phyloP scores from a whole-genome alignment of 768 basidiomycete genomes.

The Dictyophora rubrovolvata region DNA sequence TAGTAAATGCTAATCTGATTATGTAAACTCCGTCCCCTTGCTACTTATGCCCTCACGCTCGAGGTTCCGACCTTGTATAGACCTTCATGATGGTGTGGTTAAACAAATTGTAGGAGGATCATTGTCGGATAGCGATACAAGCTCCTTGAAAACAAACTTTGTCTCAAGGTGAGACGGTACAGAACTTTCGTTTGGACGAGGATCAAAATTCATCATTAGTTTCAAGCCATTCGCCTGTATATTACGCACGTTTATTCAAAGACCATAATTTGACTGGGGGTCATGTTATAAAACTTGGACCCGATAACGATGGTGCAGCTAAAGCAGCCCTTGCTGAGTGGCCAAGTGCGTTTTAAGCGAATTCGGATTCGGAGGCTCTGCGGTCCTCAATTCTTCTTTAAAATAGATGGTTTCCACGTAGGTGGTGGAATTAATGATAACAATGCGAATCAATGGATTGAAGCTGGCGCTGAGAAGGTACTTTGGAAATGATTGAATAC shows the following conservation, averaged over 20 bases:
- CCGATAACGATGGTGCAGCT: slow-evolving; percentile 84
- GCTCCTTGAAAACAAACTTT: slow-evolving; percentile 75
- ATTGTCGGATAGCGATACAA: slow-evolving; percentile 56
- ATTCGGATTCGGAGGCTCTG: neutral
- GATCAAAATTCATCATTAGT: slow-evolving; percentile 7
- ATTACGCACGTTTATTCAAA: slow-evolving; percentile 75
- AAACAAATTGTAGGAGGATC: slow-evolving; percentile 98
- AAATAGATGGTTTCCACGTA: slow-evolving; percentile 69
- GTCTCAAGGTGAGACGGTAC: slow-evolving; percentile 61
- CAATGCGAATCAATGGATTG: slow-evolving; percentile 80
- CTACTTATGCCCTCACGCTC: slow-evolving; percentile 20
- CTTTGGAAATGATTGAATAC: no score
- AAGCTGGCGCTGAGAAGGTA: slow-evolving; percentile 85
- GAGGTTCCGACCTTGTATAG: slow-evolving; percentile 88
- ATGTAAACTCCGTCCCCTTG: no score
- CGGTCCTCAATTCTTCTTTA: slow-evolving; percentile 6
- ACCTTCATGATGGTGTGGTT: slow-evolving; percentile 89
- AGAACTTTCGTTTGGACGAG: neutral
- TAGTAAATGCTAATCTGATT: neutral
- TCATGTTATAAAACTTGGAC: slow-evolving; percentile 94
- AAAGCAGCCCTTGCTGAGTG: slow-evolving; percentile 72
- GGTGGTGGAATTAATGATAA: slow-evolving; percentile 83
- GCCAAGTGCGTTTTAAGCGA: slow-evolving; percentile 44
- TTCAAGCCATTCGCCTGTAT: slow-evolving; percentile 60
- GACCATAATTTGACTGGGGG: slow-evolving; percentile 65